Percentiles rank a stretch among this genome's conserved stretches.
phyloP scores from a whole-genome alignment of 495 filamentous ascomycete species.

The Lophiostoma macrostomum region DNA sequence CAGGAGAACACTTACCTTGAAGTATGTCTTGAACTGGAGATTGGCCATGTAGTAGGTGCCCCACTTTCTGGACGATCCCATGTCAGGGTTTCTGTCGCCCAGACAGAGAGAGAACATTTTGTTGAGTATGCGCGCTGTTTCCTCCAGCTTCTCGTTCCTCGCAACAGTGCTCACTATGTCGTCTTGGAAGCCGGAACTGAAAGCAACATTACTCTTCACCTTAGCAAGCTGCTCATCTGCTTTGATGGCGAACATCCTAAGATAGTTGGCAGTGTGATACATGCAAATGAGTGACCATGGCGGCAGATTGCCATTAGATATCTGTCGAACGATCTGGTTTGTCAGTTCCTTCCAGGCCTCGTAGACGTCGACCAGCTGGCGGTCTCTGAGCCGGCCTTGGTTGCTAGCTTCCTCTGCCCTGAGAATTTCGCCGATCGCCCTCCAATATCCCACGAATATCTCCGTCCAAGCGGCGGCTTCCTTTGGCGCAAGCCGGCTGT shows the following conservation, averaged over 20 bases:
- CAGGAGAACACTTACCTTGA: too few relatives aligned
- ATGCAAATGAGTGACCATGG: conserved; percentile 88
- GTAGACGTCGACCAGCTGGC: conserved; percentile 72
- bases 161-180: conserved; percentile 69
- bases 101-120: conserved; percentile 84
- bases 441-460: conserved; percentile 80
- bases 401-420: conserved; percentile 41
- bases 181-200: conserved; percentile 60
- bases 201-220: conserved; percentile 46
- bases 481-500: conserved; percentile 53
- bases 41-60: conserved; percentile 90
- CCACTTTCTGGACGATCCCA: conserved; percentile 95
- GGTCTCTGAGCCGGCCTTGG: conserved; percentile 37
- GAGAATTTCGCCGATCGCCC: conserved; percentile 58
- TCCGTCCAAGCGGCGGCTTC: conserved; percentile 77
- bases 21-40: conserved; percentile 95
- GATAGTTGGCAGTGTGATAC: conserved; percentile 76
- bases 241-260: conserved; percentile 82
- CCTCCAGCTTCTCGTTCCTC: conserved; percentile 78
- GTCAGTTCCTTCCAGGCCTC: conserved; percentile 79
- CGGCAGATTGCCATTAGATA: conserved; percentile 57
- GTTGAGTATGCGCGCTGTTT: conserved; percentile 83
- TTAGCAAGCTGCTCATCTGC: conserved; percentile 65
- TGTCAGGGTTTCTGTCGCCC: conserved; percentile 72
- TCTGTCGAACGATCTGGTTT: conserved; percentile 69